Conservation (phyloP, 2,329 filamentous ascomycete genomes). For the Aulographum hederae region DNA sequence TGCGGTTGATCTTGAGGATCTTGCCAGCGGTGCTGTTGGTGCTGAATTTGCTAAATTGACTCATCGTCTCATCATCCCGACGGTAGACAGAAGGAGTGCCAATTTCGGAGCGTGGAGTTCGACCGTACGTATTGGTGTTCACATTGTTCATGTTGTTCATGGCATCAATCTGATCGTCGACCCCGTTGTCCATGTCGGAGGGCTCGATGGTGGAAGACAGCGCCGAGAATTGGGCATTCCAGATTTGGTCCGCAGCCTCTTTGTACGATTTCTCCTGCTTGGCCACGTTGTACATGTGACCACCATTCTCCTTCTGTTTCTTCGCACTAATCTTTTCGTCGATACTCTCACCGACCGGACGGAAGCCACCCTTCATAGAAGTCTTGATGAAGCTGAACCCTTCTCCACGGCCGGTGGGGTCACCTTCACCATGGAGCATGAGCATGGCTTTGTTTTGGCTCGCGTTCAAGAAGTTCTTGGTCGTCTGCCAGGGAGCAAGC, state of each 20-base stretch:
- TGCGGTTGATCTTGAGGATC: slow-evolving; percentile 55
- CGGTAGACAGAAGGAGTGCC: slow-evolving; percentile 36
- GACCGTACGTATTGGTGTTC: slow-evolving; percentile 20
- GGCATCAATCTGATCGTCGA: slow-evolving; percentile 52
- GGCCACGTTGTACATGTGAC: slow-evolving; percentile 94
- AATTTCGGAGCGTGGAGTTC: slow-evolving; percentile 49
- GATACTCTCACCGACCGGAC: slow-evolving; percentile 73
- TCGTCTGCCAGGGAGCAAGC: slow-evolving; percentile 90
- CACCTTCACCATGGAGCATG: slow-evolving; percentile 80
- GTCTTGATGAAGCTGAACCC: slow-evolving; percentile 96
- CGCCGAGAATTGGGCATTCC: slow-evolving; percentile 70
- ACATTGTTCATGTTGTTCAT: slow-evolving; percentile 32
- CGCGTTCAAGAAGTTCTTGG: slow-evolving; percentile 89
- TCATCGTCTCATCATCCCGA: slow-evolving; percentile 51
- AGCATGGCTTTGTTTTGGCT: slow-evolving; percentile 94
- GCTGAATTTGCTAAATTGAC: slow-evolving; percentile 28
- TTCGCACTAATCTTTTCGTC: slow-evolving; percentile 76
- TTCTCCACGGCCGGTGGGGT: slow-evolving; percentile 82
- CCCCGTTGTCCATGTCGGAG: slow-evolving; percentile 21
- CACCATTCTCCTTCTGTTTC: slow-evolving; percentile 47
- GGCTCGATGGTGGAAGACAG: slow-evolving; percentile 53
- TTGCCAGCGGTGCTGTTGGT: slow-evolving; percentile 48
- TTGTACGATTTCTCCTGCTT: slow-evolving; percentile 86
- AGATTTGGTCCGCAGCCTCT: slow-evolving; percentile 77
- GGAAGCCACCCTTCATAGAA: slow-evolving; percentile 97